Base-by-base conservation (phyloP, 139 green algal genomes). In the Coelastrella sp. region DNA sequence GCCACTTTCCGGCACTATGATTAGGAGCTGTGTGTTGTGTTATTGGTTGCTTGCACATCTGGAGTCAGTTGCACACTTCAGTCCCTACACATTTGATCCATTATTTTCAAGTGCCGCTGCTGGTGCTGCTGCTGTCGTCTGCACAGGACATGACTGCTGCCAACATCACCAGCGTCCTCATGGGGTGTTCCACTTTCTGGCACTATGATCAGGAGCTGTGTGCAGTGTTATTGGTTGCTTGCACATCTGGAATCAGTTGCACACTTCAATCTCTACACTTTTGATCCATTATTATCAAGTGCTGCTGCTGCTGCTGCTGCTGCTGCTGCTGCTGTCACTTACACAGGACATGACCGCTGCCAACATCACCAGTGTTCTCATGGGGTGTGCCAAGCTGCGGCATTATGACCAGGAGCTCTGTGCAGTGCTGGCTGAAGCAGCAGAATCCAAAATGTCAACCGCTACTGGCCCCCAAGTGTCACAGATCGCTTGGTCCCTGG, bases 321-420 rank as follows among this genome's bases (percentile, higher is more conserved):
- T 75, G 79, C 79, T 85, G 56, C 17, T 85, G 80, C 80, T 85
- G 58, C 57, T 73, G 20, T 17, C 20, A 5, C 5, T 5, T 13
- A 2, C 77, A 14, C 81, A 87, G 81, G 23, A 23, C 14, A 78
- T 87, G 61, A 77, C 22, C 4, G 7, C 64, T 7, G 23, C 22
- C 11, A 68, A 87, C 7, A 64, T 86, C 20, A 74, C n/a, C 10
- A 86, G 80, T 23, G 65, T 86, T 14, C 80, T 88, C 5, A 22
- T 80, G 7, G 83, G 83, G 19, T 80, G 47, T 57, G 54, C 83
- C 68, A 88, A 88, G 54, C 85, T 89, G n/a, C 73, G 58, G 3
- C 85, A 89, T 73, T 83, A 89, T 79, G 85, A 89, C n/a, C 54
- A 68, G 17, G 64, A 89, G 20, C 58, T 89, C 14, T 83, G 71